A percentile compares a stretch with the other conserved stretches of the same genome.
These are phyloP conservation scores for Mucor lusitanicus DNA, from an alignment of 371 early-diverging fungal species.

Conservation along the genomic window DNA sequence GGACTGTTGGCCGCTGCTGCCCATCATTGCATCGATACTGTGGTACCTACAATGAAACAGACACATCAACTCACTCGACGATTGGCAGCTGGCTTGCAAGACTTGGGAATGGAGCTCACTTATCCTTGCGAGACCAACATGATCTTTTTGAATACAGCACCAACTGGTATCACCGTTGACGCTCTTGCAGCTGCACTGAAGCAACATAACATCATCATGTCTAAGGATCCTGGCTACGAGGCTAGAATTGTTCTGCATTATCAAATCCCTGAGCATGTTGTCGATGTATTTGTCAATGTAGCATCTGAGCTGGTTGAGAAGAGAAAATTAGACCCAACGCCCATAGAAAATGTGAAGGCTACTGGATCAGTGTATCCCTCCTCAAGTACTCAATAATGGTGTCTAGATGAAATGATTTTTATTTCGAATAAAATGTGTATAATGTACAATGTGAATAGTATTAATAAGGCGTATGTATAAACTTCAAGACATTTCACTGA, in stretches of 20 bases:
- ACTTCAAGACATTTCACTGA: background rate
- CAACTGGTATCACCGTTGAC: conserved; percentile 45
- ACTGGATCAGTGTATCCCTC: background rate
- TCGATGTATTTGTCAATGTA: conserved; percentile 45
- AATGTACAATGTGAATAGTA: background rate
- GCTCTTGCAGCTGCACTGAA: conserved; percentile 50
- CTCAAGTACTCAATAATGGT: background rate
- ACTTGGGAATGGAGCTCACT: conserved; percentile 59
- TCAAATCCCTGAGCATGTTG: conserved; percentile 59
- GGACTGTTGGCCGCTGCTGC: conserved; percentile 78
- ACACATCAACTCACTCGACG: conserved; percentile 66
- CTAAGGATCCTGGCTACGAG: conserved; percentile 40
- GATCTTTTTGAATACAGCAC: conserved; percentile 68
- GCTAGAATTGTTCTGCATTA: conserved; percentile 76
- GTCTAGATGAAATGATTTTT: background rate
- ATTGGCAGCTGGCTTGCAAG: conserved; percentile 59
- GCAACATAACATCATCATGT: conserved; percentile 52
- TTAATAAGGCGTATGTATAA: background rate
- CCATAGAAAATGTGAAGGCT: background rate
- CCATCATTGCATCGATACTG: conserved; percentile 63
- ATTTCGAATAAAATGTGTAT: background rate
- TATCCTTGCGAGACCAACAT: conserved; percentile 88
- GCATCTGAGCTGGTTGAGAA: conserved; percentile 18
- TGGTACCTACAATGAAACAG: conserved; percentile 61
- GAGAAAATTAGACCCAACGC: conserved; percentile 1